These are phyloP conservation scores for Mollisia scopiformis DNA, from an alignment of 2,329 filamentous ascomycete genomes.

Conservation along the genomic window DNA sequence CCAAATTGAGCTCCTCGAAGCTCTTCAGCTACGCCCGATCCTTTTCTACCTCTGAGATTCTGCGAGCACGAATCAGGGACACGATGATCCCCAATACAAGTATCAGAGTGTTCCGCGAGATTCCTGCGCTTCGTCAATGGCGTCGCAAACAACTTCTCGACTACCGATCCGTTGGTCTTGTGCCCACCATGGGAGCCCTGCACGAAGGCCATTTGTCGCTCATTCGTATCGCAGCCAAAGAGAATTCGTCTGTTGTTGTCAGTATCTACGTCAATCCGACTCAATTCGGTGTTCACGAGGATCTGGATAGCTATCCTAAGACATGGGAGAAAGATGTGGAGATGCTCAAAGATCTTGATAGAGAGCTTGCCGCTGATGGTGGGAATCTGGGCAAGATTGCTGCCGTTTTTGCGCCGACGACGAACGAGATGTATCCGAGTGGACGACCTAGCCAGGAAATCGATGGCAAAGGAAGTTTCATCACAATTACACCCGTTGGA, in stretches of 20 bases:
- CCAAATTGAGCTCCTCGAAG: slow-evolving; percentile 1
- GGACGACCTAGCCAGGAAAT: slow-evolving; percentile 70
- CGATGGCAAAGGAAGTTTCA: slow-evolving; percentile 82
- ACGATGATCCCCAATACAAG: slow-evolving; percentile 53
- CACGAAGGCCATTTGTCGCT: slow-evolving; percentile 88
- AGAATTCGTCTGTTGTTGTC: slow-evolving; percentile 87
- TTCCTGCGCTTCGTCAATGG: slow-evolving; percentile 71
- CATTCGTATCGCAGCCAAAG: slow-evolving; percentile 78
- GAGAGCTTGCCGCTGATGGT: slow-evolving; percentile 67
- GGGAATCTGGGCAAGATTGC: slow-evolving; percentile 67
- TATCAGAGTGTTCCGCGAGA: slow-evolving; percentile 76
- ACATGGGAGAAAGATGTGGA: slow-evolving; percentile 82
- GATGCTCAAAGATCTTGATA: slow-evolving; percentile 68
- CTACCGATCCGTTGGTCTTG: slow-evolving; percentile 78
- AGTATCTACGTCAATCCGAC: slow-evolving; percentile 96
- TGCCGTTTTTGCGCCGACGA: slow-evolving; percentile 85
- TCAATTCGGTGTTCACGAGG: slow-evolving; percentile 89
- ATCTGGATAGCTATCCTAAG: slow-evolving; percentile 85
- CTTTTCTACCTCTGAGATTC: slow-evolving; percentile 17
- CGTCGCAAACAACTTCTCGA: slow-evolving; percentile 67
- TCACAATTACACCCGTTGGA: slow-evolving; percentile 85
- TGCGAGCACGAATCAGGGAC: slow-evolving; percentile 21
- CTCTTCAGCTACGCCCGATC: slow-evolving; percentile 12
- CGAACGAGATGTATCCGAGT: slow-evolving; percentile 84
- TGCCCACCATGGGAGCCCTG: slow-evolving; percentile 98